Base-by-base conservation (phyloP, 257 asterid genomes). In the Capsicum rhomboideum region DNA sequence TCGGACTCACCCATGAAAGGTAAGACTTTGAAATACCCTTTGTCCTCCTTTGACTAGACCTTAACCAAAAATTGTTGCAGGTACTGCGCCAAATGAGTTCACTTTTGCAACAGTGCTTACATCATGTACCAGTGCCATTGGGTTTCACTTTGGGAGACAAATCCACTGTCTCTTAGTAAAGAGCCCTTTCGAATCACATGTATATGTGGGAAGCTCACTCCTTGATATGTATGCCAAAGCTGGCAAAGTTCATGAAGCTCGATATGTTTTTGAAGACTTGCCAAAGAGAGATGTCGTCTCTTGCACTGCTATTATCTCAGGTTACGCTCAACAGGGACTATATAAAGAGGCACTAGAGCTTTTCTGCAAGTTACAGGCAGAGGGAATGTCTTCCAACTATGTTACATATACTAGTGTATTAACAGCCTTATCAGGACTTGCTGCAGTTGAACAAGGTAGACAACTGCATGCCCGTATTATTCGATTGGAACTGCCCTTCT, bases 141-240 rank as follows among this genome's bases (percentile, higher is more conserved):
- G 82, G 56, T 82, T 89, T 67, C 89, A 82, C 28, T 84, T 83
- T 50, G 98, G 98, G 83, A 88, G 84, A 74, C 98, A 94, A 84
- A 88, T 92, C 68, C 99, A 96, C 82, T 78, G 95, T 14, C 93
- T 85, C 42, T 44, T 93, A 83, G 91, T 87, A 3, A 94, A 93
- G 91, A 87, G 85, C 85, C 90, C 90, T 20, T 92, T 88, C 79
- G 97, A 90, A 79, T 88, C 86, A 85, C 94, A 94, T 85, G 31
- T 86, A 58, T 89, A 89, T 67, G 98, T 94, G 28, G 99, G 98
- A 31, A 90, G 99, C 94, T 94, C 98, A 78, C 99, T 96, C 71
- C 96, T 96, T 53, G 97, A 93, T 88, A 79, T 96, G 89, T 96
- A 96, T 71, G 98, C 94, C 55, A 96, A 96, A 93, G 89, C 95